phyloP scores from a whole-genome alignment of 129 eudicot genomes.

The carrot (Daucus carota) region DNA sequence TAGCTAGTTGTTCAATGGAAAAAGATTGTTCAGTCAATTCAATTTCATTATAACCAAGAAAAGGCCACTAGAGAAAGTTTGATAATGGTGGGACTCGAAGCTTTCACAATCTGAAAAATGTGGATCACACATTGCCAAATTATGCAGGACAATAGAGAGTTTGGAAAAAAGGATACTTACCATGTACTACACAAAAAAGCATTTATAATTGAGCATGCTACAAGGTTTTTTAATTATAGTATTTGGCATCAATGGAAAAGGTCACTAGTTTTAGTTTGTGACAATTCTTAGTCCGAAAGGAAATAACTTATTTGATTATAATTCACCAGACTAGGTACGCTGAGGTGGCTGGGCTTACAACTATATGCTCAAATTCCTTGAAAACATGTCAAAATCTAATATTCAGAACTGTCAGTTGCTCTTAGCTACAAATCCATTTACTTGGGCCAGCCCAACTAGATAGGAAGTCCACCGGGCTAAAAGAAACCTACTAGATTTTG shows the following conservation, averaged over 20 bases:
- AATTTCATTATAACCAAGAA: slow-evolving; percentile 9
- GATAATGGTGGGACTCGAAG: slow-evolving; percentile 30
- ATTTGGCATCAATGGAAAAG: neutral
- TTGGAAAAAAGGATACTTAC: slow-evolving; percentile 2
- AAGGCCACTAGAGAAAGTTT: slow-evolving; percentile 17
- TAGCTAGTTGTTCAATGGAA: slow-evolving; percentile 2
- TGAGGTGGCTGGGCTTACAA: neutral
- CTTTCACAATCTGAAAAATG: slow-evolving; percentile 17
- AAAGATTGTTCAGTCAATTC: slow-evolving; percentile 12
- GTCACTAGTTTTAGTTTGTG: neutral
- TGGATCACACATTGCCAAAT: slow-evolving; percentile 17
- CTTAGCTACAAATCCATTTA: neutral
- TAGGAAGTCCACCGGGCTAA: neutral
- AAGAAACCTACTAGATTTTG: neutral
- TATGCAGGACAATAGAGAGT: slow-evolving; percentile 6
- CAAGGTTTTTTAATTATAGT: slow-evolving; percentile 15
- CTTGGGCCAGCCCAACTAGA: slow-evolving; percentile 1
- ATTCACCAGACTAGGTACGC: neutral
- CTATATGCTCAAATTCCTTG: neutral
- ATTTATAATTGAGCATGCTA: slow-evolving; percentile 10
- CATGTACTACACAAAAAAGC: slow-evolving; percentile 4
- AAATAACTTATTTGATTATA: neutral
- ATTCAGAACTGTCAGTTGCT: neutral
- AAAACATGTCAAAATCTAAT: neutral
- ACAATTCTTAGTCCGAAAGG: neutral